Conservation (phyloP, 139 green algal species). For the Trebouxia sp. region DNA sequence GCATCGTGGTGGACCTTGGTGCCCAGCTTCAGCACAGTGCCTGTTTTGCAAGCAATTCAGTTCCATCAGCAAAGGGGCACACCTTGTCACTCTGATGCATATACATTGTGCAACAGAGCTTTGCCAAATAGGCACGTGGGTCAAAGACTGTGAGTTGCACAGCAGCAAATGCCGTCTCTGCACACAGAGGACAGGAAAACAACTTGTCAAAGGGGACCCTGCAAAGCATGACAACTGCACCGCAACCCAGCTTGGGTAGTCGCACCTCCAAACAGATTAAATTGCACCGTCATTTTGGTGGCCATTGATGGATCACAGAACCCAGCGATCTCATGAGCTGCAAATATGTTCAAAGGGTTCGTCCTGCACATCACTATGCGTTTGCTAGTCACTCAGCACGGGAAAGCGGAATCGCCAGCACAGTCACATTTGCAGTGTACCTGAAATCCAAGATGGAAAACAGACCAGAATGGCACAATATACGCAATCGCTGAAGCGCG, state of each 20-base stretch:
- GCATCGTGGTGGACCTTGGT: conserved; percentile 74
- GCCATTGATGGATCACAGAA: conserved; percentile 79
- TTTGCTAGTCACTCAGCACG: neutral
- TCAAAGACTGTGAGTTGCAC: too few species aligned
- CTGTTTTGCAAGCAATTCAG: conserved; percentile 27
- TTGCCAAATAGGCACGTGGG: too few species aligned
- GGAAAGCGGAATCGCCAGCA: neutral
- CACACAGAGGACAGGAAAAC: too few species aligned
- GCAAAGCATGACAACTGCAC: too few species aligned
- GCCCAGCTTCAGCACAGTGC: conserved; percentile 89
- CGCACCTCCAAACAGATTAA: conserved; percentile 84
- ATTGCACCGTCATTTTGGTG: conserved; percentile 91
- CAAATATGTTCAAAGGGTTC: conserved; percentile 87
- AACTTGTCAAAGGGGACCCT: too few species aligned
- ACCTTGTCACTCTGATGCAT: too few species aligned
- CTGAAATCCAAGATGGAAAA: conserved; percentile 80
- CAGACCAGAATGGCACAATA: conserved; percentile 74
- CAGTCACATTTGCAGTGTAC: neutral
- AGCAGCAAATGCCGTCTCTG: too few species aligned
- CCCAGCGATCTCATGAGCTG: conserved; percentile 80
- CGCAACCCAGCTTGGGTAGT: too few species aligned
- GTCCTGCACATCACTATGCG: conserved; percentile 29
- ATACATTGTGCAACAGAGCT: too few species aligned
- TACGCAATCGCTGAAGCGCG: conserved; percentile 70
- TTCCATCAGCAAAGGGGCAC: too few species aligned